Evolutionary conservation across 176 grass and related monocot species (phyloP).

Genomic region (Zoysia japonica): DNA sequence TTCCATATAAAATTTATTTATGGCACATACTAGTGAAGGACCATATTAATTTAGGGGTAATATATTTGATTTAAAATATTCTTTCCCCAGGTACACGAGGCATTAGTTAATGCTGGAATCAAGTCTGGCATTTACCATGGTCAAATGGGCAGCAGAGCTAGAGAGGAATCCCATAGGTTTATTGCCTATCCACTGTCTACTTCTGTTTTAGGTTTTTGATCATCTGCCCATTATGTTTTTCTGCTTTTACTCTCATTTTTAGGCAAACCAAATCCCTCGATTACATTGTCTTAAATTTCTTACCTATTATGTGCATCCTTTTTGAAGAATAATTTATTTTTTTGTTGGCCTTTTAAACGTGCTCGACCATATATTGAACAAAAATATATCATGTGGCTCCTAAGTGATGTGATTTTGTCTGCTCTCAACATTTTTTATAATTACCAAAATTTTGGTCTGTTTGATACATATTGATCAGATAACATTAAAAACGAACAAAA

Average conservation of each 20-base stretch:
- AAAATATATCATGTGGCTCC: conserved; percentile 7
- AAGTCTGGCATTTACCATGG: conserved; percentile 85
- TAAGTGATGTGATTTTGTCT: conserved; percentile 6
- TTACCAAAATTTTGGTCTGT: conserved; percentile 13
- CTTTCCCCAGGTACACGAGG: conserved; percentile 60
- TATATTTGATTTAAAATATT: not conserved
- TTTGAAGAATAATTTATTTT: conserved; percentile 20
- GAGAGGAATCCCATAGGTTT: conserved; percentile 87
- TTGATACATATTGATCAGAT: conserved; percentile 5
- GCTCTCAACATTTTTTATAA: not conserved
- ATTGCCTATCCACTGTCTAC: conserved; percentile 13
- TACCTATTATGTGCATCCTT: conserved; percentile 17
- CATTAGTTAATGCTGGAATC: conserved; percentile 77
- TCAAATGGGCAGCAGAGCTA: conserved; percentile 72
- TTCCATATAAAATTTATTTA: not conserved
- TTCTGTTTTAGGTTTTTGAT: conserved; percentile 27
- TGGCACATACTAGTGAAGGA: conserved; percentile 2
- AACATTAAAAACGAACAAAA: conserved; percentile 9
- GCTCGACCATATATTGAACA: not conserved
- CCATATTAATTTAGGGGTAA: conserved; percentile 11
- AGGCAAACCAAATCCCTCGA: conserved; percentile 11
- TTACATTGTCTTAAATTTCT: conserved; percentile 8
- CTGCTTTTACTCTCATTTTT: conserved; percentile 23
- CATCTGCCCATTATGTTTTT: conserved; percentile 7
- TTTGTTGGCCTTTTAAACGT: conserved; percentile 27